These are phyloP conservation scores for Fusarium graminum DNA, from an alignment of 2,329 filamentous ascomycete genomes.

Conservation along the genomic window DNA sequence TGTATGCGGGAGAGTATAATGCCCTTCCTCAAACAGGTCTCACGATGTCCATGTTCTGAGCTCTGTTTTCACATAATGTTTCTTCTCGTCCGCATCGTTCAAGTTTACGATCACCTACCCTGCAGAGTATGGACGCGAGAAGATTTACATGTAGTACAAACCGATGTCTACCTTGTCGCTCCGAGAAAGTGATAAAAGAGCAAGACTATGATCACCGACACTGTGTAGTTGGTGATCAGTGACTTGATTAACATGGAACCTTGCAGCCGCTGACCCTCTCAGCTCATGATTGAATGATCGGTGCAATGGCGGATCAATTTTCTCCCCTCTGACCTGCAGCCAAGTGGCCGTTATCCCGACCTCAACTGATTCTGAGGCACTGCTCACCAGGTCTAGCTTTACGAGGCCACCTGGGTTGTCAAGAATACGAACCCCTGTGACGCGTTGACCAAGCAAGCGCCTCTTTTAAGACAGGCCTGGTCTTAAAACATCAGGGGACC, in stretches of 20 bases:
- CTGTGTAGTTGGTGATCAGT: not conserved
- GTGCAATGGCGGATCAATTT: not conserved
- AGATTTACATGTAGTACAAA: not conserved
- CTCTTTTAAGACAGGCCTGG: not conserved
- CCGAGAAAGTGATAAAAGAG: not conserved
- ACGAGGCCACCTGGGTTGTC: not conserved
- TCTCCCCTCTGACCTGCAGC: not conserved
- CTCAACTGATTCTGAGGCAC: not conserved
- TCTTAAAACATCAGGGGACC: not conserved
- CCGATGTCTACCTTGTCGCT: not conserved
- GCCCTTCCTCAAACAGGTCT: no score
- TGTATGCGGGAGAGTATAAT: no score
- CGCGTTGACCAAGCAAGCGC: not conserved
- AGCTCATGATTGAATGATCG: not conserved
- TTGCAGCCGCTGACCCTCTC: no score
- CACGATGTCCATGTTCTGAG: no score
- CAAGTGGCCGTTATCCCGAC: not conserved
- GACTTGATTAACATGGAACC: not conserved
- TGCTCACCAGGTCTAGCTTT: no score
- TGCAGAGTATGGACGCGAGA: not conserved
- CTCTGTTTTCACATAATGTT: no score
- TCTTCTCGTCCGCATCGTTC: no score
- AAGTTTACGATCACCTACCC: no score
- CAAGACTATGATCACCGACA: not conserved
- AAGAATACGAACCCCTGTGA: not conserved